Percentiles rank a stretch among this genome's conserved stretches.
Evolutionary conservation across 1,284 basidiomycete species (phyloP).

Genomic region (Tilletia caries): DNA sequence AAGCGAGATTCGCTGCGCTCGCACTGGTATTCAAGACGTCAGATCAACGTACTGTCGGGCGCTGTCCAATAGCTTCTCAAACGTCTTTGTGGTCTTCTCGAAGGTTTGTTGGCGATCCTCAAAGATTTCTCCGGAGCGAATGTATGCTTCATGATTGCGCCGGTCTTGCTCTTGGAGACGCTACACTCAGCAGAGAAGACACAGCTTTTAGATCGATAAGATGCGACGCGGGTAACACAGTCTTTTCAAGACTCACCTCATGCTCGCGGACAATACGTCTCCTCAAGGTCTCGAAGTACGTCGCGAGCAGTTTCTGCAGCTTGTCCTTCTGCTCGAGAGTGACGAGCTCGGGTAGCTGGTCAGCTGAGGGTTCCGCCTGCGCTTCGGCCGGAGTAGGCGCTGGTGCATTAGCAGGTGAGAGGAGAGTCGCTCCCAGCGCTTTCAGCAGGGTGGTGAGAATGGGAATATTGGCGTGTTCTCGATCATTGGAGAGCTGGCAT

Average conservation of each 20-base stretch:
- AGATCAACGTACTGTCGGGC: conserved; percentile 20
- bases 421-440: conserved; percentile 72
- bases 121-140: conserved; percentile 96
- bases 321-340: conserved; percentile 78
- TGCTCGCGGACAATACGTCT: conserved; percentile 89
- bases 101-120: conserved; percentile 97
- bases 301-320: conserved; percentile 87
- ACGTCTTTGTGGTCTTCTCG: conserved; percentile 93
- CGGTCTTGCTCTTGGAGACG: conserved; percentile 92
- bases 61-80: conserved; percentile 69
- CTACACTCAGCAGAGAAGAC: conserved; percentile 58
- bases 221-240: not conserved
- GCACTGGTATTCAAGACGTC: not conserved
- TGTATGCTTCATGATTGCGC: conserved; percentile 95
- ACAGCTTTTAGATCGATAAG: conserved; percentile 27
- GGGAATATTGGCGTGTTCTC: conserved; percentile 76
- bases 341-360: conserved; percentile 57
- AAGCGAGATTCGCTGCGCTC: too few species aligned
- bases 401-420: conserved; percentile 55
- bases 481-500: conserved; percentile 75
- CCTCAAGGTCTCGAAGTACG: conserved; percentile 84
- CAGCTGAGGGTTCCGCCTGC: conserved; percentile 56
- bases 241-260: conserved; percentile 37
- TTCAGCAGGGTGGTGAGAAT: conserved; percentile 80
- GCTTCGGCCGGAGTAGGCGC: conserved; percentile 57